Evolutionary conservation across 805 yeast genomes (phyloP).

Genomic region (Priceomyces haplophilus): DNA sequence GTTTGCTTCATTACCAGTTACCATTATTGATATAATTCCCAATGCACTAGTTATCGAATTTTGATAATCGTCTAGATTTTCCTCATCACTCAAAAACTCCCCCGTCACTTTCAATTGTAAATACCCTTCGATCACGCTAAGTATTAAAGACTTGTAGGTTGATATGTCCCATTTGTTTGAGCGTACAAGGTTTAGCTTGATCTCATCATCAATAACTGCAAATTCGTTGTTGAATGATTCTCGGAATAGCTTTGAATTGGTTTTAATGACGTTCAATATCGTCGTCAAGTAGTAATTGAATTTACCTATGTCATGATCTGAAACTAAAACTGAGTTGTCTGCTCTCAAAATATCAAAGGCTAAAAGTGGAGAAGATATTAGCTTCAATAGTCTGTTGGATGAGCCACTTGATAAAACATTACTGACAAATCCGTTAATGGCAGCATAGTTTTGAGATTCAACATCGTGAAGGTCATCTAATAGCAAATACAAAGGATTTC

Average conservation of each 20-base stretch:
- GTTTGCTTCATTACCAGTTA: conserved; percentile 57
- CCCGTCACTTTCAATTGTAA: conserved; percentile 27
- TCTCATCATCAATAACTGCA: conserved; percentile 50
- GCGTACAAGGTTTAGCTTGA: conserved; percentile 39
- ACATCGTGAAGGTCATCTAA: conserved; percentile 57
- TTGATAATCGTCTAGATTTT: conserved; percentile 17
- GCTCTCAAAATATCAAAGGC: conserved; percentile 34
- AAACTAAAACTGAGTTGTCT: conserved; percentile 22
- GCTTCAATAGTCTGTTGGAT: conserved; percentile 56
- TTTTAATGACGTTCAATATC: conserved; percentile 49
- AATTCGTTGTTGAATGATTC: conserved; percentile 56
- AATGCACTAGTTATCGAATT: conserved; percentile 38
- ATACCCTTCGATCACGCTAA: conserved; percentile 47
- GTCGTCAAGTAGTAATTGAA: conserved; percentile 61
- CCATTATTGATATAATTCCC: conserved; percentile 38
- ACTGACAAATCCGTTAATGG: conserved; percentile 47
- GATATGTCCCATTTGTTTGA: conserved; percentile 49
- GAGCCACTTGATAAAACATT: conserved; percentile 49
- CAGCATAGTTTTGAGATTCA: conserved; percentile 41
- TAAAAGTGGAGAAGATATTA: conserved; percentile 55
- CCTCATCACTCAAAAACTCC: conserved; percentile 18
- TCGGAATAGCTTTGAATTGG: conserved; percentile 41
- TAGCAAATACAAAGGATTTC: conserved; percentile 62
- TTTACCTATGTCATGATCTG: conserved; percentile 58
- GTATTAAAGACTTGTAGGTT: conserved; percentile 57